Evolutionary conservation across 2,329 filamentous ascomycete genomes (phyloP).

Genomic region (Tolypocladium inflatum): DNA sequence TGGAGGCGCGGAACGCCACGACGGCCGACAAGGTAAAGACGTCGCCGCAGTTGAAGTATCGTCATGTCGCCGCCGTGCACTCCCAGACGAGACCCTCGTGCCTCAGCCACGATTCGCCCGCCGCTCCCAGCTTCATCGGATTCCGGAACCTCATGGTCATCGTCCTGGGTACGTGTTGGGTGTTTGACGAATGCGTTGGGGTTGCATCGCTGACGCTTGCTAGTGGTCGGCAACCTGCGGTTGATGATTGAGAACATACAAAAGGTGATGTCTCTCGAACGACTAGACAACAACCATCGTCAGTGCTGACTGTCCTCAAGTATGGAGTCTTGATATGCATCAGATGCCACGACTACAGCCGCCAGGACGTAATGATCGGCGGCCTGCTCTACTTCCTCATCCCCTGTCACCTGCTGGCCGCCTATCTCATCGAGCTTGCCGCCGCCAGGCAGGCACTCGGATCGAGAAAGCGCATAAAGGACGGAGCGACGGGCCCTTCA

Average conservation of each 20-base stretch:
- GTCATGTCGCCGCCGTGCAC: constrained; percentile 86
- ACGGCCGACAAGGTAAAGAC: constrained; percentile 11
- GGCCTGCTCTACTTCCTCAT: constrained; percentile 75
- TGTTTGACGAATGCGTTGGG: neutral
- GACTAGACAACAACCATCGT: neutral
- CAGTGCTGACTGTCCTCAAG: constrained; percentile 29
- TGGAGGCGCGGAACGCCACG: constrained; percentile 12
- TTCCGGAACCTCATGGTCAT: constrained; percentile 96
- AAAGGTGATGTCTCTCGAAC: constrained; percentile 48
- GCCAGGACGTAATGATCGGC: constrained; percentile 67
- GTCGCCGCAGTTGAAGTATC: constrained; percentile 56
- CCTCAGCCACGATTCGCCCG: constrained; percentile 71
- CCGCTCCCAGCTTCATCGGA: constrained; percentile 75
- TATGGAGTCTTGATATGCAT: constrained; percentile 94
- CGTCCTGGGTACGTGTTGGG: constrained; percentile 56
- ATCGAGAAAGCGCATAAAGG: constrained; percentile 45
- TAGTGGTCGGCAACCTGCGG: constrained; percentile 86
- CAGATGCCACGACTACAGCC: constrained; percentile 77
- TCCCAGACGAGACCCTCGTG: constrained; percentile 63
- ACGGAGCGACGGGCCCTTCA: constrained; percentile 37
- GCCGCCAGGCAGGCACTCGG: constrained; percentile 72
- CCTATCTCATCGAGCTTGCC: constrained; percentile 78
- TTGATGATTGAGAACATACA: constrained; percentile 95
- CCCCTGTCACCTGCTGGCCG: constrained; percentile 81
- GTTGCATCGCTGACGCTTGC: constrained; percentile 9